Evolutionary conservation across 768 basidiomycete species (phyloP).

Genomic region (Porphyrellus cyaneotinctus): DNA sequence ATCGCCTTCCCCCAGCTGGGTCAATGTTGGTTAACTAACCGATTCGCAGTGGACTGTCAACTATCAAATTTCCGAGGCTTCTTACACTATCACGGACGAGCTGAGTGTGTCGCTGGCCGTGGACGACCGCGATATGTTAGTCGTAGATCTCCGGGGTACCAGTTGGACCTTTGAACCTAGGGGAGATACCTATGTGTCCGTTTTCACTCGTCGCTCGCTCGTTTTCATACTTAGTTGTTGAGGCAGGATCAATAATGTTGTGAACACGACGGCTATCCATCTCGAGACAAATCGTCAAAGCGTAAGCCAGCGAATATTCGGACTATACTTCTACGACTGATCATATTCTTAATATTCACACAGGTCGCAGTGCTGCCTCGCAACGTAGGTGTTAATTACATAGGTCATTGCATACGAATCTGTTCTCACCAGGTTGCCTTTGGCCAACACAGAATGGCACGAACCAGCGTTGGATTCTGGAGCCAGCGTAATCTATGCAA

Average conservation of each 20-base stretch:
- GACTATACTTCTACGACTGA: too few species aligned
- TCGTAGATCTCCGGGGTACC: not conserved
- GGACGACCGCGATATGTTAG: not conserved
- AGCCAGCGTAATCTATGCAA: too few species aligned
- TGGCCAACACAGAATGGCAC: too few species aligned
- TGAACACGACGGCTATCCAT: not conserved
- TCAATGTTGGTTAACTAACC: not conserved
- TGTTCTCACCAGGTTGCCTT: too few species aligned
- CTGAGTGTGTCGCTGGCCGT: not conserved
- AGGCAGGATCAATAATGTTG: not conserved
- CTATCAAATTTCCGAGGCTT: not conserved
- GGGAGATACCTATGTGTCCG: not conserved
- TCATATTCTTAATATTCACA: too few species aligned
- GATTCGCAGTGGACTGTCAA: not conserved
- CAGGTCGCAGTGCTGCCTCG: too few species aligned
- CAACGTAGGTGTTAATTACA: too few species aligned
- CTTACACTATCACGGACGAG: not conserved
- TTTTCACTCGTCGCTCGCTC: not conserved
- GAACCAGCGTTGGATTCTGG: too few species aligned
- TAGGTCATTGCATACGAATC: too few species aligned
- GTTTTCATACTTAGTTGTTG: not conserved
- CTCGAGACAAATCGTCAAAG: not conserved
- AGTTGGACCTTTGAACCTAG: not conserved
- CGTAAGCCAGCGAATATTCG: not conserved
- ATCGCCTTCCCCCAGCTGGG: not conserved